These are phyloP conservation scores for Vickermania ingenoplastis DNA, from an alignment of 208 protist genomes.

Conservation along the genomic window DNA sequence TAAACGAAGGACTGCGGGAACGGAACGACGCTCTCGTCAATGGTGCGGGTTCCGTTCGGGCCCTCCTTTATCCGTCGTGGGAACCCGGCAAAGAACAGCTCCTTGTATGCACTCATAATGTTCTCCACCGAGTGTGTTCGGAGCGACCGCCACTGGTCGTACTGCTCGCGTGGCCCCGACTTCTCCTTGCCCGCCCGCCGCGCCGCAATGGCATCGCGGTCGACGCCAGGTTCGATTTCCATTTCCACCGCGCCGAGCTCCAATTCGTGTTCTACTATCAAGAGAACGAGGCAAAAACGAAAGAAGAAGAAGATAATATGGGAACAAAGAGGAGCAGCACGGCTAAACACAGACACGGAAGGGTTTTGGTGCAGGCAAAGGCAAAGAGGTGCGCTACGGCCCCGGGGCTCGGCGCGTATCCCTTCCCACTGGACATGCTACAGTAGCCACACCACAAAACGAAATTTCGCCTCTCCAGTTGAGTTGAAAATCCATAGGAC, in stretches of 20 bases:
- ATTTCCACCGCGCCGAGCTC: not conserved
- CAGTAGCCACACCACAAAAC: conserved; percentile 80
- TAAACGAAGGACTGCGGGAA: conserved; percentile 21
- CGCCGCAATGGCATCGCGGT: not conserved
- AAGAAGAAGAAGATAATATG: not conserved
- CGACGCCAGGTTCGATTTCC: not conserved
- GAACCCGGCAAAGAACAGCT: conserved; percentile 73
- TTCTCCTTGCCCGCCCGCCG: not conserved
- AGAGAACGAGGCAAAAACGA: not conserved
- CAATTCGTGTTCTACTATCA: not conserved
- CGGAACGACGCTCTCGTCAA: conserved; percentile 2
- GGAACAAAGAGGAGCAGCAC: not conserved
- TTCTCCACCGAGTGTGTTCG: conserved; percentile 4
- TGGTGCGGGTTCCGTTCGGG: not conserved
- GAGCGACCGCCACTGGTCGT: conserved; percentile 6
- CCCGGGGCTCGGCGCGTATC: too few species aligned
- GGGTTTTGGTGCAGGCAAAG: not conserved
- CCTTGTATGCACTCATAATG: conserved; percentile 26
- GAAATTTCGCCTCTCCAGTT: conserved; percentile 64
- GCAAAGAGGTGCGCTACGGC: conserved; percentile 31
- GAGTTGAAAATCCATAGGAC: conserved; percentile 47
- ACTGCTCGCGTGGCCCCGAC: not conserved
- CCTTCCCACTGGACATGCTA: conserved; percentile 62
- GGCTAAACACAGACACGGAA: not conserved
- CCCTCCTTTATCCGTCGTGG: conserved; percentile 1